Evolutionary conservation across 1,284 basidiomycete genomes (phyloP).

Genomic region (Rhodotorula sp.): DNA sequence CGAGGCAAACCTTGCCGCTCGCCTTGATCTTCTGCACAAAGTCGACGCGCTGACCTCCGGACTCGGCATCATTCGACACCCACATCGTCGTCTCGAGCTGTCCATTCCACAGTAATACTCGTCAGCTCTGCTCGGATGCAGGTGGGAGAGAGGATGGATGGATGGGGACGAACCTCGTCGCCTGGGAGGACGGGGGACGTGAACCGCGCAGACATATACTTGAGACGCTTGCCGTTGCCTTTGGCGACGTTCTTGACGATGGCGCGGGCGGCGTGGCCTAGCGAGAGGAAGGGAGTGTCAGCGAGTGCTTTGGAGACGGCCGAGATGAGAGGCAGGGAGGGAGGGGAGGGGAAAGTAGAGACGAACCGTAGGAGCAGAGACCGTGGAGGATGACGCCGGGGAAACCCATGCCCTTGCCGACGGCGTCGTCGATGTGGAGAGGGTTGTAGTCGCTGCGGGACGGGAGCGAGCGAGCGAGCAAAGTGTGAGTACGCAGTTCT

Average conservation of each 20-base stretch:
- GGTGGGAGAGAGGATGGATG: no score
- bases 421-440: slow-evolving; percentile 65
- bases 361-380: slow-evolving; percentile 48
- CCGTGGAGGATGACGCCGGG: slow-evolving; percentile 76
- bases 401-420: slow-evolving; percentile 60
- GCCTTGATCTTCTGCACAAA: slow-evolving; percentile 69
- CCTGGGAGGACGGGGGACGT: slow-evolving; percentile 54
- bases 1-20: slow-evolving; percentile 62
- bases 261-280: slow-evolving; percentile 70
- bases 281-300: slow-evolving; percentile 52
- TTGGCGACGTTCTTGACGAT: slow-evolving; percentile 63
- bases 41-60: slow-evolving; percentile 65
- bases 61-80: slow-evolving; percentile 65
- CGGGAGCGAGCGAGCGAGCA: no score
- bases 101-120: background rate
- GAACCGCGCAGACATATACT: slow-evolving; percentile 68
- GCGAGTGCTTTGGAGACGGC: no score
- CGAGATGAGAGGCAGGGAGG: background rate
- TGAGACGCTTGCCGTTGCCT: slow-evolving; percentile 62
- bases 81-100: slow-evolving; percentile 71
- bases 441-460: slow-evolving; percentile 69
- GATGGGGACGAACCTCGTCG: slow-evolving; percentile 29
- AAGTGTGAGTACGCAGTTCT: background rate
- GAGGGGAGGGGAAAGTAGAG: background rate
- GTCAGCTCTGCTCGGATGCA: background rate